Evolutionary conservation across 2,329 filamentous ascomycete genomes (phyloP), one percentile per base, ranked within the genome.

Genomic region (Alternaria ventricosa): DNA sequence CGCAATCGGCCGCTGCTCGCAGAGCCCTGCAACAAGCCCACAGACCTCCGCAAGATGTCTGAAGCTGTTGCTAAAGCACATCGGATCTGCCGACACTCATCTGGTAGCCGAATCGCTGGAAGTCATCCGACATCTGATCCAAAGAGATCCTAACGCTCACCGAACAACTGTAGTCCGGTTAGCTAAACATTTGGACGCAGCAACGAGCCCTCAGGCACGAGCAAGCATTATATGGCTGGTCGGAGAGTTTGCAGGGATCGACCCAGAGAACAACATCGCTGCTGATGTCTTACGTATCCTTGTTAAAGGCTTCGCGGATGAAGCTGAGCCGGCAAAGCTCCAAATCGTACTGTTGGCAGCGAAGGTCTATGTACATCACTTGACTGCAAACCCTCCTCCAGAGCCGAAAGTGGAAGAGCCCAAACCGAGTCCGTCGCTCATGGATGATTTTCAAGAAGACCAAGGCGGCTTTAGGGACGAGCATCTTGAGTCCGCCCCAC

Each of bases 181-280:
- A 53, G 96, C 96, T 6, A 96, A 94, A 80, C 94, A 97, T 65
- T 87, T 99, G 3, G 96, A 97, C 75, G 92, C 91, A 4, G 92
- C 94, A 2, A 93, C 92, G 0, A 94, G 96, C 65, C 90, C 96
- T 1, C 91, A 94, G 64, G 96, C 96, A 4, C 87, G 96, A 69
- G 96, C 96, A 4, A 97, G 93, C 54, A 97, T 99, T 67, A 92
- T 99, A 71, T 99, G 96, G 96, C 88, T 99, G 1, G 94, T 98
- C 0, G 96, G 96, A 49, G 96, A 99, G 79, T 98, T 96, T 72
- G 89, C 95, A 0, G 93, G 93, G 0, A 80, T 91, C 3, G 89
- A 93, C 60, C 87, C 90, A 10, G 90, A 94, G 63, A 90, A 96
- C 76, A 97, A 96, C 73, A 95, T 99, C 65, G 96, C 96, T 0